Evolutionary conservation across 139 green algal genomes (phyloP).

Genomic region (Mesotaenium endlicherianum): DNA sequence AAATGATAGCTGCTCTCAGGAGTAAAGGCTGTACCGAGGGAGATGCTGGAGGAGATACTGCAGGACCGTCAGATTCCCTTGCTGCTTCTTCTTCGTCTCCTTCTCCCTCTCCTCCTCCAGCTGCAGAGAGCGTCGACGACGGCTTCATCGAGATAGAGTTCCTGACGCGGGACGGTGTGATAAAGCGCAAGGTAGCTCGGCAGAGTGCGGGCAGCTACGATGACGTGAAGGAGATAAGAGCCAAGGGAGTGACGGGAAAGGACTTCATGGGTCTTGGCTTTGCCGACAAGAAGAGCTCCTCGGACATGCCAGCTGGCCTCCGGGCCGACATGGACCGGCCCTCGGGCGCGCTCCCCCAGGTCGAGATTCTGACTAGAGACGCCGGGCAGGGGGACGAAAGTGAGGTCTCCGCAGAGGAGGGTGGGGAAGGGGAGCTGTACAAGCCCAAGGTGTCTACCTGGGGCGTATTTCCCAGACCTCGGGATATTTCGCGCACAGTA

Average conservation of each 20-base stretch:
- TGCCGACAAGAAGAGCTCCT: constrained; percentile 11
- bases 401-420: neutral
- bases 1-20: constrained; percentile 11
- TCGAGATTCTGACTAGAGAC: constrained; percentile 39
- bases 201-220: neutral
- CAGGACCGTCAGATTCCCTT: neutral
- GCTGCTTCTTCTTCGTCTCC: neutral
- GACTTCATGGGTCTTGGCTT: constrained; percentile 29
- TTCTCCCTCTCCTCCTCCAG: neutral
- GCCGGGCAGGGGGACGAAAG: neutral
- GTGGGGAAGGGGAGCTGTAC: constrained; percentile 46
- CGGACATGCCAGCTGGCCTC: constrained; percentile 10
- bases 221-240: neutral
- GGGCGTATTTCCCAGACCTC: constrained; percentile 80
- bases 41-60: neutral
- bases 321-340: neutral
- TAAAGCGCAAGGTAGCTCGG: constrained; percentile 1
- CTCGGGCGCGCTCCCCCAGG: neutral
- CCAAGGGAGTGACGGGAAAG: neutral
- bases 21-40: neutral
- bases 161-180: constrained; percentile 26
- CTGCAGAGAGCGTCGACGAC: neutral
- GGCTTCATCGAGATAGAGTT: constrained; percentile 38
- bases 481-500: constrained; percentile 72
- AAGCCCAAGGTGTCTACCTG: constrained; percentile 73